Conservation (phyloP, 169 alveolate species). For the Blepharisma undulans region DNA sequence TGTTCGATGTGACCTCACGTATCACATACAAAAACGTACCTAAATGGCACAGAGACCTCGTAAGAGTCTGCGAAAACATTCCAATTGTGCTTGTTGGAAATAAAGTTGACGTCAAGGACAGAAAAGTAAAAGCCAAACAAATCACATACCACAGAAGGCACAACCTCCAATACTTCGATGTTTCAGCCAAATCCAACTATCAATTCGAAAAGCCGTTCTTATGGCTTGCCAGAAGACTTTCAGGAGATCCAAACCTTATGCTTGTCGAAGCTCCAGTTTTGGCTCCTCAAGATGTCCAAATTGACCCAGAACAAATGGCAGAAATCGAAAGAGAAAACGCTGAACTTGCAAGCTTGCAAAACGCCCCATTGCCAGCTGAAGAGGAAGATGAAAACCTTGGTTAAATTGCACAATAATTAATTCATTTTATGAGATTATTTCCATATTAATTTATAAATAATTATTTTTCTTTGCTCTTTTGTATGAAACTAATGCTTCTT, state of each 20-base stretch:
- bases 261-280: constrained; percentile 36
- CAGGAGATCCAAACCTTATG: constrained; percentile 61
- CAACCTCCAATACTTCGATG: constrained; percentile 97
- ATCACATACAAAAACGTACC: constrained; percentile 99
- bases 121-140: constrained; percentile 99
- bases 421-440: too few species aligned
- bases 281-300: constrained; percentile 13
- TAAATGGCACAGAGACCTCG: constrained; percentile 99
- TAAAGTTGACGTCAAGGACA: constrained; percentile 98
- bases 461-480: too few species aligned
- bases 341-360: neutral
- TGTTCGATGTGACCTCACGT: constrained; percentile 99
- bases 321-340: neutral
- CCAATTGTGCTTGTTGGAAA: constrained; percentile 99
- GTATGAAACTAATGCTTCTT: too few species aligned
- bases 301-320: constrained; percentile 20
- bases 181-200: constrained; percentile 97
- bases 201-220: constrained; percentile 98
- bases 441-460: neutral
- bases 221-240: constrained; percentile 95
- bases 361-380: constrained; percentile 23
- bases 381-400: neutral
- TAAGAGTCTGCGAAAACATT: constrained; percentile 98
- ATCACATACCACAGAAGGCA: constrained; percentile 98
- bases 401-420: neutral